Evolutionary conservation across 2,329 filamentous ascomycete species (phyloP).

Genomic region (Incumbomyces delicatus): DNA sequence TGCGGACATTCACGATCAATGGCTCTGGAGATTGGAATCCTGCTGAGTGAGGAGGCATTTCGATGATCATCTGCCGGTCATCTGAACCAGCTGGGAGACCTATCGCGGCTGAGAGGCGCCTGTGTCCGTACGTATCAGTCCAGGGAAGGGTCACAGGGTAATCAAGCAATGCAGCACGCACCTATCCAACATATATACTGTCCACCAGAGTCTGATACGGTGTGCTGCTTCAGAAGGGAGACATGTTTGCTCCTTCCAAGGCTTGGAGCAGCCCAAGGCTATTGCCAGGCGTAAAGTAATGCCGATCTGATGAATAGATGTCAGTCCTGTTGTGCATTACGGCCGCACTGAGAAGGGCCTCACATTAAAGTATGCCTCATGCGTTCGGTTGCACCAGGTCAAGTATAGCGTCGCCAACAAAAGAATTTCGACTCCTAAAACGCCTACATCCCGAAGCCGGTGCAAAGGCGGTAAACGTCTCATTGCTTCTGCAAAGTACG

Average conservation of each 20-base stretch:
- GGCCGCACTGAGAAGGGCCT: too few relatives aligned
- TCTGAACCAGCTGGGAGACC: not conserved
- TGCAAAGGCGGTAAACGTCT: not conserved
- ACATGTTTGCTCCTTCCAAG: slow-evolving; percentile 13
- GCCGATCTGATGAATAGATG: not conserved
- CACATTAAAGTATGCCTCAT: not conserved
- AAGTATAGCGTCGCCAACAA: not conserved
- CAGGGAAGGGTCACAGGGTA: too few relatives aligned
- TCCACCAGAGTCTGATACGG: slow-evolving; percentile 20
- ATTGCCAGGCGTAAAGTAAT: not conserved
- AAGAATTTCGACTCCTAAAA: not conserved
- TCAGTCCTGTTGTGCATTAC: too few relatives aligned
- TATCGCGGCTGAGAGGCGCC: not conserved
- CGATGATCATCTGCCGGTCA: not conserved
- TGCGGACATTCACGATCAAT: not conserved
- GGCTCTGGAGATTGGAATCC: not conserved
- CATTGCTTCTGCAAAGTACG: not conserved
- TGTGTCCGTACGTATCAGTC: too few relatives aligned
- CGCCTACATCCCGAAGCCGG: not conserved
- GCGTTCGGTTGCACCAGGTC: not conserved
- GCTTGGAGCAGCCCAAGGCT: not conserved
- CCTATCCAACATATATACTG: slow-evolving; percentile 21
- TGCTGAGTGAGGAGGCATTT: not conserved
- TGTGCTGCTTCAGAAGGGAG: slow-evolving; percentile 19
- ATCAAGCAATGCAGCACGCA: too few relatives aligned